phyloP scores from a whole-genome alignment of 257 asterid species.

The Nicotiana tomentosiformis region DNA sequence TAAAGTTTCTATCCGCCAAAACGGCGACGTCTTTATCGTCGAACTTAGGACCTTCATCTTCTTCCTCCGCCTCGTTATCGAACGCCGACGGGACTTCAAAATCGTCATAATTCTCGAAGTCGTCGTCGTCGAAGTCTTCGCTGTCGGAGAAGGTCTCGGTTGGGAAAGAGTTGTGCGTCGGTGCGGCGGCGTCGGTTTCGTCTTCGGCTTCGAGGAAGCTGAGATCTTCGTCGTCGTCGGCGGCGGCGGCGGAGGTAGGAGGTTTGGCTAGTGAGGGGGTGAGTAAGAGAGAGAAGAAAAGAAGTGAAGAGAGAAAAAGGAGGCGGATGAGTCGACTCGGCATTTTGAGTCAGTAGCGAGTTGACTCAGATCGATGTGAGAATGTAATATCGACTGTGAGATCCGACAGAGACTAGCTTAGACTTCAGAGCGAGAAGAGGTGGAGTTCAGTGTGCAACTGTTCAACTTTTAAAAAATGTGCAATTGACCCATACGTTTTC shows the following conservation, averaged over 20 bases:
- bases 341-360: slow-evolving; percentile 11
- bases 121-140: slow-evolving; percentile 45
- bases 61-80: slow-evolving; percentile 34
- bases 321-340: slow-evolving; percentile 20
- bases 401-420: neutral
- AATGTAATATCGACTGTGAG: neutral
- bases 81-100: slow-evolving; percentile 31
- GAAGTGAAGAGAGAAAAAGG: slow-evolving; percentile 24
- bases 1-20: slow-evolving; percentile 59
- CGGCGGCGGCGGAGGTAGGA: slow-evolving; percentile 5
- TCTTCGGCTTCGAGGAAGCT: slow-evolving; percentile 55
- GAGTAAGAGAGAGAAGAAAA: slow-evolving; percentile 20
- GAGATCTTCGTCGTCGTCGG: slow-evolving; percentile 69
- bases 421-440: neutral
- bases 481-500: neutral
- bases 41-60: slow-evolving; percentile 38
- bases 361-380: neutral
- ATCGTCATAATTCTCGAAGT: slow-evolving; percentile 44
- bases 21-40: slow-evolving; percentile 82
- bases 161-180: slow-evolving; percentile 5
- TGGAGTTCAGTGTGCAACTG: neutral
- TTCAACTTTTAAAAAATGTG: neutral
- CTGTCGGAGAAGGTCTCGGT: neutral
- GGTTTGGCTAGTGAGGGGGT: slow-evolving; percentile 13
- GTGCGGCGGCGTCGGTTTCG: slow-evolving; percentile 21